Base-by-base conservation (phyloP, 306 rosid species). In the Vigna reflexopilosa region DNA sequence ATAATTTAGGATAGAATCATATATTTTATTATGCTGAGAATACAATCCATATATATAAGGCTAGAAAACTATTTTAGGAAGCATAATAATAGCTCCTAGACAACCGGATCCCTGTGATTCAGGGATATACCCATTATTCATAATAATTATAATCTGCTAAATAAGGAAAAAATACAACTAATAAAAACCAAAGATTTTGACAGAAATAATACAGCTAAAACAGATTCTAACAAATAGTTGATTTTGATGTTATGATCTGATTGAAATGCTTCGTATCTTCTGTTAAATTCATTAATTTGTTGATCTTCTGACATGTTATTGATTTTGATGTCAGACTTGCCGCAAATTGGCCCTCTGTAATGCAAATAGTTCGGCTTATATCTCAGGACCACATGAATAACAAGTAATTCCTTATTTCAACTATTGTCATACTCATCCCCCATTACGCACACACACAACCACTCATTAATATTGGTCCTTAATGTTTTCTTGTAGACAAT, bases 351-450 rank as follows among this genome's bases (percentile, higher is more conserved):
- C 99, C 98, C 12, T 69, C 77, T 2, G 91, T 88, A 14, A 95
- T 95, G 99, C 98, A 86, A 85, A 95, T 95, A 48, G 97, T 88
- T 68, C 92, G 94, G 83, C 98, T 95, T 63, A 91, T 95, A 86
- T 95, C 99, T 74, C 96, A 93, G 73, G 98, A 93, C 83, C 97
- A 95, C 91, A 93, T 95, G 99, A 93, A 93, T 84, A 91, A 95
- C 88, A 90, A 91, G 99, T 95, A 85, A 66, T 28, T 80, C 42
- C 36, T 54, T 59, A 49, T 81, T 82, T 48, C 36, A 73, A 42
- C 14, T 81, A 75, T 32, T 63, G 36, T 73, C 65, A 5, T 40
- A 50, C 17, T 20, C 15, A 40, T 65, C 34, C 40, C n/a, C 42
- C 8, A 9, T 40, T 1, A 1, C 45, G 10, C 2, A 7, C 42